Conservation (phyloP, 2,329 filamentous ascomycete species). For the Fusarium sp. region DNA sequence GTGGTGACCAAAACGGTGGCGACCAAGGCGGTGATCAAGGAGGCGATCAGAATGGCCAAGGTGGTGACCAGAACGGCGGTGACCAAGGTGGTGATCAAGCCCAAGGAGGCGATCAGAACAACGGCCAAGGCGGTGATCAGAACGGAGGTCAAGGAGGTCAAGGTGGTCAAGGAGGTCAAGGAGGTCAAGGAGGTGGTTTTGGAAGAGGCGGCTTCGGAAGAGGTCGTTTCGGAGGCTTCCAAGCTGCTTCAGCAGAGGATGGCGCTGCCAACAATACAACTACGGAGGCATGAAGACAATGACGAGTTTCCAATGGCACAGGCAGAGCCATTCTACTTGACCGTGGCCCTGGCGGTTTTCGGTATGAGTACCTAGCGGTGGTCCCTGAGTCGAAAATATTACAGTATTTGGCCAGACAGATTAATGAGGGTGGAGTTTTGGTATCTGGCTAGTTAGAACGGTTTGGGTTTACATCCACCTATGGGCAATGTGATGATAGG, state of each 20-base stretch:
- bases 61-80: neutral
- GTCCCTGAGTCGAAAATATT: constrained; percentile 64
- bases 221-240: constrained; percentile 23
- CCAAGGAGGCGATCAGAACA: constrained; percentile 1
- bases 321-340: constrained; percentile 54
- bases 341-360: constrained; percentile 61
- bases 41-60: neutral
- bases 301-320: constrained; percentile 44
- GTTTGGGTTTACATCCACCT: constrained; percentile 25
- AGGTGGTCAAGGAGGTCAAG: neutral
- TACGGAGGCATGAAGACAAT: constrained; percentile 29
- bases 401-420: constrained; percentile 51
- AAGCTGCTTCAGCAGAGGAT: constrained; percentile 28
- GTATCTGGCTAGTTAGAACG: constrained; percentile 30
- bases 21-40: neutral
- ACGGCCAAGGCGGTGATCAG: constrained; percentile 11
- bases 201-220: constrained; percentile 1
- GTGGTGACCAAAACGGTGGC: neutral
- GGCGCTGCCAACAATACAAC: constrained; percentile 27
- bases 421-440: constrained; percentile 48
- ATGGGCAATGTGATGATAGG: constrained; percentile 20
- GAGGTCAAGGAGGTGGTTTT: neutral
- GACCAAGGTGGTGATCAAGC: neutral
- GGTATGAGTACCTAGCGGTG: constrained; percentile 57
- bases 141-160: neutral